These are phyloP conservation scores for Selaginella tamariscina DNA, from an alignment of 75 land plant genomes.

Conservation along the genomic window DNA sequence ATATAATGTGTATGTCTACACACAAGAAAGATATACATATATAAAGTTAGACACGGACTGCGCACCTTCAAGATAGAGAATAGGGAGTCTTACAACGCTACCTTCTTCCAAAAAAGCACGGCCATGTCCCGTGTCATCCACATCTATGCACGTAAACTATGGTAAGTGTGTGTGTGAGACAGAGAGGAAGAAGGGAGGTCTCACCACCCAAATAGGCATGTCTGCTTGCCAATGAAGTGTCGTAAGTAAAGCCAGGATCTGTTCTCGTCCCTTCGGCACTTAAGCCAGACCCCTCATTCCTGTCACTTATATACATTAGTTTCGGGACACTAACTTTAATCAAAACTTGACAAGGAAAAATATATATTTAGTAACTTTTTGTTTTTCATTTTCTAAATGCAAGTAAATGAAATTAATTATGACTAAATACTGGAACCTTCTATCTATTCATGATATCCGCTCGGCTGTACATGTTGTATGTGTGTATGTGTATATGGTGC, in stretches of 20 bases:
- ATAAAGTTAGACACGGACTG: background rate
- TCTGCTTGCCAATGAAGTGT: conserved; percentile 49
- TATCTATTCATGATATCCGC: too few species aligned
- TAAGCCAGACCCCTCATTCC: too few species aligned
- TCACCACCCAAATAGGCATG: conserved; percentile 93
- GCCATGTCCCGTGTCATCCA: conserved; percentile 59
- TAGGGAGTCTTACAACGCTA: conserved; percentile 43
- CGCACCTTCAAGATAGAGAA: conserved; percentile 82
- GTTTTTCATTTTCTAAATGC: background rate
- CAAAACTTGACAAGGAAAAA: background rate
- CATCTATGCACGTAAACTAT: conserved; percentile 37
- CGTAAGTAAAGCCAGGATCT: conserved; percentile 46
- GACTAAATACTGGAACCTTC: background rate
- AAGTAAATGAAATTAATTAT: background rate
- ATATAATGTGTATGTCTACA: background rate
- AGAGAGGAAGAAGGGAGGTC: background rate
- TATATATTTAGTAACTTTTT: background rate
- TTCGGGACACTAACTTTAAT: conserved; percentile 10
- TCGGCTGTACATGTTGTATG: too few species aligned
- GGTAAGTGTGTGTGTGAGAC: background rate
- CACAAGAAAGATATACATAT: background rate
- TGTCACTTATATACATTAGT: too few species aligned
- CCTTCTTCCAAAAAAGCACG: conserved; percentile 68
- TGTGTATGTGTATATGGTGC: too few species aligned
- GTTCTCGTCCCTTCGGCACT: conserved; percentile 33